phyloP scores from a whole-genome alignment of 2,329 filamentous ascomycete species.

The Ciborinia camelliae region DNA sequence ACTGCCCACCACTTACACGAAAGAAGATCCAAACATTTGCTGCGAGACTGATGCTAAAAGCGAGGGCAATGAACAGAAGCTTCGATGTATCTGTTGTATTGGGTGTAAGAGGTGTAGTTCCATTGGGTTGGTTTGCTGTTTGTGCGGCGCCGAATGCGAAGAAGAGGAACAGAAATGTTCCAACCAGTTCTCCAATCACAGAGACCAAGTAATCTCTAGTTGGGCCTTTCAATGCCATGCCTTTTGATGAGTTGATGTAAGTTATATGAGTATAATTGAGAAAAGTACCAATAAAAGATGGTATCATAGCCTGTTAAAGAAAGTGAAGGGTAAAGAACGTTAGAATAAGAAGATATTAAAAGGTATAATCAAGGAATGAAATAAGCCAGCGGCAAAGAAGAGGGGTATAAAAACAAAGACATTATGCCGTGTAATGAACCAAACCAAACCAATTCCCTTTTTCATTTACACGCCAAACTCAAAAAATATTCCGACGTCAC shows the following conservation, averaged over 20 bases:
- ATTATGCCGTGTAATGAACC: background rate
- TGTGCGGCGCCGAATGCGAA: conserved; percentile 30
- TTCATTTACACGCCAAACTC: background rate
- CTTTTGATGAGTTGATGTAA: background rate
- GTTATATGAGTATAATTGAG: background rate
- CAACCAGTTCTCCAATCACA: conserved; percentile 47
- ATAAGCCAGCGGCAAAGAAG: background rate
- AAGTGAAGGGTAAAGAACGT: background rate
- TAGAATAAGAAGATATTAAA: background rate
- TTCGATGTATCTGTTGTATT: conserved; percentile 31
- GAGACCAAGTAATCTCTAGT: conserved; percentile 43
- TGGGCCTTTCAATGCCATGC: background rate
- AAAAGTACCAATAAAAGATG: background rate
- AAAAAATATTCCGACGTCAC: background rate
- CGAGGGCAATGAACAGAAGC: conserved; percentile 39
- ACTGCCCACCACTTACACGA: conserved; percentile 46
- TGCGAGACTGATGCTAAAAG: conserved; percentile 42
- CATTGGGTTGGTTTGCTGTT: conserved; percentile 23
- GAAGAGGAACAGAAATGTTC: conserved; percentile 43
- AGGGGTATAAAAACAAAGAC: background rate
- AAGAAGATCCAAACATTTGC: conserved; percentile 57
- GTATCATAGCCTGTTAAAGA: background rate
- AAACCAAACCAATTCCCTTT: background rate
- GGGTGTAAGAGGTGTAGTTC: conserved; percentile 6
- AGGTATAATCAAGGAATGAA: background rate